Evolutionary conservation across 169 alveolate genomes (phyloP), one percentile per base, ranked within the genome.

Genomic region (Plasmodium inui): DNA sequence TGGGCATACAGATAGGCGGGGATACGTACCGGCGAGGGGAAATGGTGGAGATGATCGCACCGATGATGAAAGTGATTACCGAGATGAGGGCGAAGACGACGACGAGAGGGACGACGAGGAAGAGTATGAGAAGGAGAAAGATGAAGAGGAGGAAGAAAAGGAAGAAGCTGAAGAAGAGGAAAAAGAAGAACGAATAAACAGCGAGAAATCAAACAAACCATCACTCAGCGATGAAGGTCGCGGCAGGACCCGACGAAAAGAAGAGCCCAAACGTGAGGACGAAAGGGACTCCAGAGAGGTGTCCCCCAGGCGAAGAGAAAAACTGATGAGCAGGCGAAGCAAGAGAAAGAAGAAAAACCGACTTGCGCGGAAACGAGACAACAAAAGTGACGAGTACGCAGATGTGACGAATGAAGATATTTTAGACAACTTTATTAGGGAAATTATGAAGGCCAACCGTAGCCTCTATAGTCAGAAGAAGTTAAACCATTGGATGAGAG

Each of bases 51-150:
- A 39, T 30, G 61, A 94, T 30, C 76, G 76, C 34, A 67, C 76
- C n/a, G 76, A 67, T 67, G 76, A 67, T 67, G 76, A 67, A 28
- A 83, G 55, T 70, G 32, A 84, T 19, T 85, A 88, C 34, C 82
- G 80, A 2, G 82, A 86, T n/a, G 84, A 85, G 57, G 76, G 53
- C 8, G 94, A 83, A n/a, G 86, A 72, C 10, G 26, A 79, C 26
- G 94, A 84, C 19, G 94, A 85, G 3, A 34, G 17, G n/a, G 86
- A 93, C 41, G 94, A 85, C 55, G 79, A 76, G 39, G 73, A 89
- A 9, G 93, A 85, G 10, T 91, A 93, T 17, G 41, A 81, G 0
- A 17, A 55, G 0, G 57, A 70, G 5, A 71, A 67, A 0, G 70
- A 80, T 4, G 83, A 83, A 26, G 95, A 70, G 0, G 89, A 55